phyloP scores from a whole-genome alignment of 805 yeast genomes.

The Lachancea dasiensis region DNA sequence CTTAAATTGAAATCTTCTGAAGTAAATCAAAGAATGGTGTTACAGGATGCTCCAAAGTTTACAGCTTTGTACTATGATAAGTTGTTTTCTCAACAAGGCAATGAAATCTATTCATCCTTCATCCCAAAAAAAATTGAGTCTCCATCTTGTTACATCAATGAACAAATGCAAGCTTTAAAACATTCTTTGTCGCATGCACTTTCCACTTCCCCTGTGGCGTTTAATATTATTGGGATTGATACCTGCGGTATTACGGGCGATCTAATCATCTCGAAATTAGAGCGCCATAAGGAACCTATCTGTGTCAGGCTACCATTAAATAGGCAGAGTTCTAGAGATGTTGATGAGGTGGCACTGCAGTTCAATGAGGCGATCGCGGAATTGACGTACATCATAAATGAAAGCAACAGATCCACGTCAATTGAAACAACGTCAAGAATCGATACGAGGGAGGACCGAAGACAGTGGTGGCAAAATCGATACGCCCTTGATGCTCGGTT shows the following conservation, averaged over 20 bases:
- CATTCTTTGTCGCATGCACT: neutral
- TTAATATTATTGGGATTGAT: conserved; percentile 49
- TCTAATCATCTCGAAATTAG: conserved; percentile 46
- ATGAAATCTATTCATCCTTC: conserved; percentile 16
- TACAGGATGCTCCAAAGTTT: conserved; percentile 19
- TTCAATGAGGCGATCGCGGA: conserved; percentile 43
- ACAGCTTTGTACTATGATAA: conserved; percentile 24
- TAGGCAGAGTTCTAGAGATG: conserved; percentile 41
- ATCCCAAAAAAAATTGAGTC: conserved; percentile 8
- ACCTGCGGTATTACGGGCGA: conserved; percentile 52
- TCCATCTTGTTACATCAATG: neutral
- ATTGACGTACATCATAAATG: conserved; percentile 45
- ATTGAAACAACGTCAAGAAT: conserved; percentile 46
- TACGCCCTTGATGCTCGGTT: conserved; percentile 54
- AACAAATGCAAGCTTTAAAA: neutral
- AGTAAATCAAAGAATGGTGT: conserved; percentile 11
- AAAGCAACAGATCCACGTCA: conserved; percentile 59
- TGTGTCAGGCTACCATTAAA: conserved; percentile 55
- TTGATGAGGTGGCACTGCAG: conserved; percentile 37
- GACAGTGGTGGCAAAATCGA: conserved; percentile 74
- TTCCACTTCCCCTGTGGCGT: conserved; percentile 4
- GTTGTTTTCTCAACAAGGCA: conserved; percentile 14
- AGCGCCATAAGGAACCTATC: conserved; percentile 27
- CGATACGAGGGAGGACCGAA: conserved; percentile 52
- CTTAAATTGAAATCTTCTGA: neutral